Evolutionary conservation across 1,139 yeast genomes (phyloP), one percentile per base, ranked within the genome.

Genomic region (Protomyces inundatus): DNA sequence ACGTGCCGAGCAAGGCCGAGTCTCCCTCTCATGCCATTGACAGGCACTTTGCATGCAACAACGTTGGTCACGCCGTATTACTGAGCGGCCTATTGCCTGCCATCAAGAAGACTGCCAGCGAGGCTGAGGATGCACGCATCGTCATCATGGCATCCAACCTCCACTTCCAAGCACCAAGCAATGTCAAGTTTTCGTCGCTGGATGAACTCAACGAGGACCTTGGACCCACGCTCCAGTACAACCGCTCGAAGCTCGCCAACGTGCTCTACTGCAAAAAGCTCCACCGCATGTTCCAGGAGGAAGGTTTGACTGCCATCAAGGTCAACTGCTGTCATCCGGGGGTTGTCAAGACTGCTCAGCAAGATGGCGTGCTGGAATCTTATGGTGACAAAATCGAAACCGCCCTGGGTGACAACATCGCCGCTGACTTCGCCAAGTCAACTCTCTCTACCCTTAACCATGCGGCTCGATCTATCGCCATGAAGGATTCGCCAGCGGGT

Each of bases 271-370:
- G 57, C 54, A 53, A 54, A 37, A 53, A 60, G 48, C 23, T 60
- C 48, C 53, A 52, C 16, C 34, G 58, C 14, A 53, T 54, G 23
- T 54, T 54, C 58, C 55, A 46, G 40, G 37, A 45, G 7, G 64
- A 54, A 35, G 58, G 58, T n/a, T 40, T 36, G 9, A 30, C 35
- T 23, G 42, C 55, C 34, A 30, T 60, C 54, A 52, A 53, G 12
- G 14, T 60, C 30, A 60, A 60, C 50, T 54, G 48, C 14, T 40
- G 42, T 16, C 64, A 60, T 48, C 64, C 64, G 7, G 64, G 64
- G 34, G 64, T 60, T 2, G 64, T 60, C 64, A 54, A 53, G 50
- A 60, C 64, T n/a, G 50, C 64, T n/a, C 64, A 60, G 50, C 64
- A 60, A 35, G 36, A 54, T n/a, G 64, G 57, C 16, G 64, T 48